Evolutionary conservation across 75 land plant species (phyloP), one percentile per base, ranked within the genome.

Genomic region (Picea glauca): DNA sequence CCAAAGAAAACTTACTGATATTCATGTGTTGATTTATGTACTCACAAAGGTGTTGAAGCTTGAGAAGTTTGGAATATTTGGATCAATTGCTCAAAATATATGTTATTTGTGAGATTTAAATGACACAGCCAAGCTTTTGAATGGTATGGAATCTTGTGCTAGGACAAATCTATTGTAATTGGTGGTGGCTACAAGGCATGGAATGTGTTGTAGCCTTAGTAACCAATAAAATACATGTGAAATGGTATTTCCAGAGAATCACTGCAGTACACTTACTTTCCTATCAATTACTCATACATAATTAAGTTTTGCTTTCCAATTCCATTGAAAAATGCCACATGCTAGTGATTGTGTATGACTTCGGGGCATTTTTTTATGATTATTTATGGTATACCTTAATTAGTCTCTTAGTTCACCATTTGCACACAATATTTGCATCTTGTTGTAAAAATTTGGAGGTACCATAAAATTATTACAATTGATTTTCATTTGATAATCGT

Each of bases 111-210:
- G 99, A 35, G 85, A 92, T 77, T 64, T 92, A 46, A 83, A 87
- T 74, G 99, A 96, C 85, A 95, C 98, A 31, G 86, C 81, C 21
- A 91, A 83, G 68, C 85, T 94, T 75, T 91, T 94, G 12, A 78
- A 81, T 62, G 84, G 84, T 1, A 91, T 92, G 91, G 78, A 83
- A 72, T 82, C 88, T 6, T 87, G 87, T 75, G 43, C 62, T 65
- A 91, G 62, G 93, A 91, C 50, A 85, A 85, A 79, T 95, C 93
- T 67, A 90, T 94, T 83, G 98, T 96, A 35, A 92, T 96, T 72
- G 98, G 97, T 64, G 98, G 98, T 63, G 99, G 97, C 30, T 96
- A 96, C 84, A 96, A 76, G 99, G 99, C 80, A 92, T 96, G 97
- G 99, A 96, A 77, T 85, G 93, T 81, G 94, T 95, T 70, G 99